Percentiles rank a stretch among this genome's conserved stretches.
Evolutionary conservation across 2,329 filamentous ascomycete species (phyloP).

Genomic region (Aspergillus clavatus): DNA sequence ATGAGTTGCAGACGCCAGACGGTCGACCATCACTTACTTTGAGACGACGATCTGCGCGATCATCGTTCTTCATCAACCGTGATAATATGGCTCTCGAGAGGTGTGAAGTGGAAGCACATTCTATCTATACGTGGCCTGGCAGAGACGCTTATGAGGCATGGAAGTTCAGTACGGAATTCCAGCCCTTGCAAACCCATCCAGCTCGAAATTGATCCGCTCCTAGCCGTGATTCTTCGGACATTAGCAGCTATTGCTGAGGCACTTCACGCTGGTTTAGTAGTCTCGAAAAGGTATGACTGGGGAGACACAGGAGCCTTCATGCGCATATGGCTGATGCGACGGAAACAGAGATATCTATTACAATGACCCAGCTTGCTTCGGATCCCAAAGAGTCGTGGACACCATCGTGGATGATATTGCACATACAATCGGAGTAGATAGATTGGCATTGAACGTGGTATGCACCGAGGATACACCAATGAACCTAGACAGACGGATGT

Average conservation of each 20-base stretch:
- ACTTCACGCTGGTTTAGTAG: conserved; percentile 43
- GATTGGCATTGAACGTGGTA: conserved; percentile 55
- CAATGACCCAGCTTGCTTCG: conserved; percentile 55
- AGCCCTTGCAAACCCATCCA: conserved; percentile 5
- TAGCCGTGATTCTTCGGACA: conserved; percentile 53
- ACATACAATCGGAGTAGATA: conserved; percentile 53
- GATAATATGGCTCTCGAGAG: conserved; percentile 27
- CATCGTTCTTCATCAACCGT: conserved; percentile 25
- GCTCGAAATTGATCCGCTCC: background rate
- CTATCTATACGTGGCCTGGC: conserved; percentile 52
- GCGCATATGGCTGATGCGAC: background rate
- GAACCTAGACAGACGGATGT: background rate
- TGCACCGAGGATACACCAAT: conserved; percentile 10
- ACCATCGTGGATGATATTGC: conserved; percentile 58
- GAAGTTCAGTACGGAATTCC: conserved; percentile 39
- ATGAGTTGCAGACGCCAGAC: conserved; percentile 23
- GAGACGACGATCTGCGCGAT: conserved; percentile 21
- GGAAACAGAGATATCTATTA: conserved; percentile 58
- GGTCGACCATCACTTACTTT: conserved; percentile 28
- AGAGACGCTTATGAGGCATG: conserved; percentile 53
- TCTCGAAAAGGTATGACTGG: conserved; percentile 52
- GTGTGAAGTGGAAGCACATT: conserved; percentile 13
- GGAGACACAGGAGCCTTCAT: background rate
- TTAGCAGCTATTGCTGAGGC: conserved; percentile 53
- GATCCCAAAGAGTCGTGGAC: conserved; percentile 54